Base-by-base conservation (phyloP, 352 stramenopile species). In the Phytopythium sindhum region DNA sequence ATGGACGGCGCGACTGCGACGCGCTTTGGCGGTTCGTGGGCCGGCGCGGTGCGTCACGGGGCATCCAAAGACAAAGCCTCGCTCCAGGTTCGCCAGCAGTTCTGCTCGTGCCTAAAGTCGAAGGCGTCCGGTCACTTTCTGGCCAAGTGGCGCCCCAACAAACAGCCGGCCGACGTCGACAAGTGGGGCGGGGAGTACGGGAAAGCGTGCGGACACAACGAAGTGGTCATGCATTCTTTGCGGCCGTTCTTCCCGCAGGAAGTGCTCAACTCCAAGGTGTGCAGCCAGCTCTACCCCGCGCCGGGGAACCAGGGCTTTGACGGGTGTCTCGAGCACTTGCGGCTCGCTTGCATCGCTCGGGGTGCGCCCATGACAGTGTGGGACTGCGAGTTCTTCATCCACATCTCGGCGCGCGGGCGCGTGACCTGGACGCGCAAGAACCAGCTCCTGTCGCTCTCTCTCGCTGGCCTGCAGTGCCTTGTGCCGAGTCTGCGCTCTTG, bases 181-280 rank as follows among this genome's bases (percentile, higher is more conserved):
- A 75, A 79, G 52, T 97, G 90, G 90, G 90, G 90, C 47, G 90
- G 90, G 28, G 72, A 61, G 29, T 96, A 80, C 54, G 90, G 90
- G 53, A 97, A 97, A 56, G 75, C 74, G 8, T 97, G 90, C 58
- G 87, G 81, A 15, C 90, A 97, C 72, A 97, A 97, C 72, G 90
- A 97, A 72, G 86, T 97, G 17, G 88, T 95, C 31, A 80, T 97
- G 78, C 85, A 97, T 35, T 65, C 80, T 12, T 50, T 96, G 63
- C 81, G 89, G 26, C 84, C 88, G 35, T 96, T 96, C 64, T 93
- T 84, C 57, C 89, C 89, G 4, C 82, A 96, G 64, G 82, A 94
- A 67, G 88, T 97, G 35, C 60, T 96, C 29, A 97, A 97, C 68
- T 95, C 90, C 24, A 83, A 88, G 47, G 78, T 95, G 19, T 97